These are phyloP conservation scores for Orbilia quercus DNA, from an alignment of 2,329 filamentous ascomycete genomes.

Conservation along the genomic window DNA sequence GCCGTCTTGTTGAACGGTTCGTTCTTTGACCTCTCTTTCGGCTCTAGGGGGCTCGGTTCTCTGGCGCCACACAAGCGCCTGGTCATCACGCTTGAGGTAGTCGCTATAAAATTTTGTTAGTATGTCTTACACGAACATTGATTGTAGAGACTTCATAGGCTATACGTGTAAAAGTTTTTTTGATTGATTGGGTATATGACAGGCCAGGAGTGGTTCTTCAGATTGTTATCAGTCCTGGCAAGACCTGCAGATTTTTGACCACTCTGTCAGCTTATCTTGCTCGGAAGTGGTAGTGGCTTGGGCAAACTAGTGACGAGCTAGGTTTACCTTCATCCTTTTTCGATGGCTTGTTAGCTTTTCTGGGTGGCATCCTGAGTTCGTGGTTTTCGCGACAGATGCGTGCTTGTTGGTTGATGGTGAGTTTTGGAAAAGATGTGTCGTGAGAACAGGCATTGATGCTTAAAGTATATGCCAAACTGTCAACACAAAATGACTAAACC, in stretches of 20 bases:
- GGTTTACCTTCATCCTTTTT: conserved; percentile 52
- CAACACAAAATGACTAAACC: neutral
- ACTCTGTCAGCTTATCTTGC: neutral
- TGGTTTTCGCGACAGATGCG: neutral
- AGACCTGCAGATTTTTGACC: conserved; percentile 71
- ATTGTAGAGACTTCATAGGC: conserved; percentile 52
- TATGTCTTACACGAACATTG: neutral
- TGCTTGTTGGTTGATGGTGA: neutral
- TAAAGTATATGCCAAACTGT: neutral
- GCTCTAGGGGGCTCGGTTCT: conserved; percentile 80
- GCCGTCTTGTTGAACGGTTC: conserved; percentile 73
- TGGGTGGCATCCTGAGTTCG: conserved; percentile 41
- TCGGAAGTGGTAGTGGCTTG: neutral
- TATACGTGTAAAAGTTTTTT: conserved; percentile 98
- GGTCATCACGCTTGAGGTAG: conserved; percentile 97
- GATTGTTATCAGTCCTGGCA: conserved; percentile 96
- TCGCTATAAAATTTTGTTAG: conserved; percentile 70
- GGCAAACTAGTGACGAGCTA: neutral
- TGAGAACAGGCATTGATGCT: too few species aligned
- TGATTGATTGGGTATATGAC: conserved; percentile 95
- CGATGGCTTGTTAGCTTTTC: conserved; percentile 37
- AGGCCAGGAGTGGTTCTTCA: conserved; percentile 95
- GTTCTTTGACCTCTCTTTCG: conserved; percentile 39
- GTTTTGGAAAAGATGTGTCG: neutral
- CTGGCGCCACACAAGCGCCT: conserved; percentile 87